Evolutionary conservation across 192 early-diverging fungal genomes (phyloP).

Genomic region (Chytriomyces hyalinus): DNA sequence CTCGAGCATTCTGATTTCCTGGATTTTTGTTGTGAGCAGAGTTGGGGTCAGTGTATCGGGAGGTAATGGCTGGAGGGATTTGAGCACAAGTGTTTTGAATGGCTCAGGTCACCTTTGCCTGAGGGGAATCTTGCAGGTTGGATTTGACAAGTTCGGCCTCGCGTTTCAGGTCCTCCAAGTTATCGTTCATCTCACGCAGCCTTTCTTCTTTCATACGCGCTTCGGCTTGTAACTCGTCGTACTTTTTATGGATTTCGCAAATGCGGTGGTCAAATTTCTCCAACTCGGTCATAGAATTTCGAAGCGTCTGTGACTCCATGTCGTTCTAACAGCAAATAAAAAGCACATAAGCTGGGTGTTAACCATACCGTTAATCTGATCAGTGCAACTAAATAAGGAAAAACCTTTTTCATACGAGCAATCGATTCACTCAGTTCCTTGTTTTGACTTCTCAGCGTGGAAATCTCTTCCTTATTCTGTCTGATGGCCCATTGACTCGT

Average conservation of each 20-base stretch:
- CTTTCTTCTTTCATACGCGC: constrained; percentile 54
- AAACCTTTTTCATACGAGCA: constrained; percentile 63
- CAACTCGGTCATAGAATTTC: constrained; percentile 58
- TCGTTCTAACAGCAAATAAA: constrained; percentile 33
- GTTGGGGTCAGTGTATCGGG: too few species aligned
- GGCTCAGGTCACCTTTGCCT: constrained; percentile 56
- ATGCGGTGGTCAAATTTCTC: constrained; percentile 66
- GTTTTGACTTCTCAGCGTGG: constrained; percentile 51
- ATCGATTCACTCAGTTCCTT: constrained; percentile 63
- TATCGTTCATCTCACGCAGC: constrained; percentile 52
- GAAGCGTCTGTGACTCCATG: constrained; percentile 41
- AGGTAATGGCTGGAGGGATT: neutral
- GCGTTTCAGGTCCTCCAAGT: constrained; percentile 53
- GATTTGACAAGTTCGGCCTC: constrained; percentile 55
- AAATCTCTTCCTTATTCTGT: constrained; percentile 69
- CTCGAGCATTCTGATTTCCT: constrained; percentile 67
- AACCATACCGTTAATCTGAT: neutral
- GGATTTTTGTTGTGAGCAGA: neutral
- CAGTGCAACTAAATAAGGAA: neutral
- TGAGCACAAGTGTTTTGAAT: neutral
- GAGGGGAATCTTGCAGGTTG: constrained; percentile 53
- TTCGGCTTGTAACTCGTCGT: constrained; percentile 63
- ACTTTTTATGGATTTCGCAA: constrained; percentile 64
- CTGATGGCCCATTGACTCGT: constrained; percentile 67
- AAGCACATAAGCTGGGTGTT: neutral